Evolutionary conservation across 805 yeast species (phyloP), one percentile per base, ranked within the genome.

Genomic region (Groenewaldozyma salmanticensis): DNA sequence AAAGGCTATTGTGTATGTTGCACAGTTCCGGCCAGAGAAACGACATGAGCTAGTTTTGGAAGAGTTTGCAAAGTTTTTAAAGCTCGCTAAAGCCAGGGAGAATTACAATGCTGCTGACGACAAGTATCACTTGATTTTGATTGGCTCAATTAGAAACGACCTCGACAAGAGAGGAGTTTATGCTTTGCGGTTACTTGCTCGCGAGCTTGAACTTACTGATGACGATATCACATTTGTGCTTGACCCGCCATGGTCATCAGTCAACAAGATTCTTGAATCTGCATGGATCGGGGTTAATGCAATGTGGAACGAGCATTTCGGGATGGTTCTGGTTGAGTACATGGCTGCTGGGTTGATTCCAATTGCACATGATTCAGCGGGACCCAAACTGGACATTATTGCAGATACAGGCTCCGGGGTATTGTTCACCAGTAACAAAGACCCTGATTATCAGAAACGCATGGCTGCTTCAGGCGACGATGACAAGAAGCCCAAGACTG

Each of bases 231-330:
- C 73, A 35, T 80, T 87, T 52, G 65, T 78, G 0, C 70, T 82
- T 4, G 94, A 92, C 61, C 81, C 90, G 21, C 70, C 85, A 6
- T 84, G 84, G 64, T 68, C 66, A 1, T 70, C 67, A 15, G 77
- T 94, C 11, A 64, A 75, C 39, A 54, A 62, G 21, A 69, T 74
- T 40, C 65, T 94, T 27, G 52, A 64, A 9, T 63, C 59, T 11
- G 73, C 86, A 2, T 73, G 77, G 20, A 77, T 75, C 53, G 98
- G 98, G 4, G 66, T 92, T 31, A 90, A 92, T 54, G 87, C 95
- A 22, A 92, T 92, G 99, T 92, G 98, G 98, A 92, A 92, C 62
- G 99, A 92, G 65, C 99, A 92, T 65, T 92, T 92, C 60, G 99
- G 99, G 16, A 92, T 92, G 53, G 90, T 95, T 1, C 90, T 92